A percentile compares a stretch with the other conserved stretches of the same genome.
phyloP scores from a whole-genome alignment of 1,139 yeast genomes.

The Yamadazyma epiphylla region DNA sequence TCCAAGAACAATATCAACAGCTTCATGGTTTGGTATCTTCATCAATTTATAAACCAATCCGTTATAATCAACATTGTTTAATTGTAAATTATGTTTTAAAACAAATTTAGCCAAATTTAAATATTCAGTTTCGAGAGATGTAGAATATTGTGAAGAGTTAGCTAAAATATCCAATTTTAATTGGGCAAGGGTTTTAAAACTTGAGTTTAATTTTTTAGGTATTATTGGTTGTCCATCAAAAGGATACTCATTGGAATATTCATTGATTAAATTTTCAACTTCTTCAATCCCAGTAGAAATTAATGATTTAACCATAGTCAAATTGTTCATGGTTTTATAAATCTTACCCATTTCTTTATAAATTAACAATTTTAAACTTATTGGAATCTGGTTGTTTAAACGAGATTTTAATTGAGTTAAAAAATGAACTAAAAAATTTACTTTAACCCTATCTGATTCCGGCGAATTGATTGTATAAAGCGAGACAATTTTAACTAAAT shows the following conservation, averaged over 20 bases:
- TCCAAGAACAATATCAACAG: conserved; percentile 16
- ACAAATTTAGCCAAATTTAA: conserved; percentile 8
- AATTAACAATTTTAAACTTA: conserved; percentile 22
- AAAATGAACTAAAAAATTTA: conserved; percentile 24
- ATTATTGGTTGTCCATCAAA: no score
- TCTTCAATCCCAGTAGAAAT: conserved; percentile 24
- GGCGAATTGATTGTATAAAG: conserved; percentile 18
- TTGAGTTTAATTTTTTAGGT: no score
- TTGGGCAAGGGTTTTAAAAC: conserved; percentile 20
- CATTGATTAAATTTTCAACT: conserved; percentile 13
- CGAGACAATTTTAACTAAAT: conserved; percentile 24
- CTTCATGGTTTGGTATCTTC: conserved; percentile 8
- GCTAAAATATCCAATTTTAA: no score
- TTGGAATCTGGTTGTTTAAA: conserved; percentile 20
- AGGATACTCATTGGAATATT: conserved; percentile 17
- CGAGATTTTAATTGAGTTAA: conserved; percentile 23
- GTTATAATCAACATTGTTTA: conserved; percentile 19
- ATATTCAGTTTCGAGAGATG: no score
- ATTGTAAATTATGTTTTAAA: conserved; percentile 8
- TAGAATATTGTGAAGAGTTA: no score
- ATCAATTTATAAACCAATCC: conserved; percentile 14
- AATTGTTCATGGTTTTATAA: conserved; percentile 21
- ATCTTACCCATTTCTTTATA: conserved; percentile 26
- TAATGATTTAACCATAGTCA: conserved; percentile 19
- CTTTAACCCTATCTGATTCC: conserved; percentile 14